These are phyloP conservation scores for Hypoxylon sp. DNA, from an alignment of 2,329 filamentous ascomycete species.

Conservation along the genomic window DNA sequence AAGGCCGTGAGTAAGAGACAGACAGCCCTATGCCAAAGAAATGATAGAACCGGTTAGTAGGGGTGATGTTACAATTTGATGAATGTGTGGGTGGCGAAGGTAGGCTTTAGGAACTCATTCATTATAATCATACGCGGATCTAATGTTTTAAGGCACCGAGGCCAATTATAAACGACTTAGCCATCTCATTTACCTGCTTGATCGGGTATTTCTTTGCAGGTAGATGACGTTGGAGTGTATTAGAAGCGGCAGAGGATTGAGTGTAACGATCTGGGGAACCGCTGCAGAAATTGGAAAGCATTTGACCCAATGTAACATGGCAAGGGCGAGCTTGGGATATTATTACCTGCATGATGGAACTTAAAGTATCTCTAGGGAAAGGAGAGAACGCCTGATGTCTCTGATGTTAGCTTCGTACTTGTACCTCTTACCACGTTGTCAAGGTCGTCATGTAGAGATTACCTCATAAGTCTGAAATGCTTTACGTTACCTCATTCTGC, in stretches of 20 bases:
- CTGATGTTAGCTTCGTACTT: constrained; percentile 2
- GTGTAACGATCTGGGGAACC: constrained; percentile 16
- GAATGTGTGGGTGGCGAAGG: constrained; percentile 23
- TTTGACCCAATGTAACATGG: constrained; percentile 8
- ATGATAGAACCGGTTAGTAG: background rate
- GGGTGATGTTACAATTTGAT: constrained; percentile 10
- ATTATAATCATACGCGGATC: constrained; percentile 4
- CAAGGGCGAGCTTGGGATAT: constrained; percentile 7
- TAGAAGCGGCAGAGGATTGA: constrained; percentile 21
- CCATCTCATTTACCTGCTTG: constrained; percentile 5
- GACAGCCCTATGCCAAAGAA: constrained; percentile 8
- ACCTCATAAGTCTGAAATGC: constrained; percentile 13
- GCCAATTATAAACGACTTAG: constrained; percentile 17
- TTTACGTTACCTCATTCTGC: background rate
- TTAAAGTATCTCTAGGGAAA: constrained; percentile 2
- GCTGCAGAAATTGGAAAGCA: constrained; percentile 9
- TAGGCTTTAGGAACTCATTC: constrained; percentile 12
- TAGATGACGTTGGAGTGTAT: constrained; percentile 25
- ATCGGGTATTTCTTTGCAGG: constrained; percentile 16
- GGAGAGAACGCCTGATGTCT: constrained; percentile 3
- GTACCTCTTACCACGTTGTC: constrained; percentile 9
- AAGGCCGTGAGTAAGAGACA: constrained; percentile 12
- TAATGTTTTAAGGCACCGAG: background rate
- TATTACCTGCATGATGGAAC: constrained; percentile 4
- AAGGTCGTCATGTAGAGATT: constrained; percentile 11